phyloP scores from a whole-genome alignment of 306 rosid species.

The Prunus davidiana region DNA sequence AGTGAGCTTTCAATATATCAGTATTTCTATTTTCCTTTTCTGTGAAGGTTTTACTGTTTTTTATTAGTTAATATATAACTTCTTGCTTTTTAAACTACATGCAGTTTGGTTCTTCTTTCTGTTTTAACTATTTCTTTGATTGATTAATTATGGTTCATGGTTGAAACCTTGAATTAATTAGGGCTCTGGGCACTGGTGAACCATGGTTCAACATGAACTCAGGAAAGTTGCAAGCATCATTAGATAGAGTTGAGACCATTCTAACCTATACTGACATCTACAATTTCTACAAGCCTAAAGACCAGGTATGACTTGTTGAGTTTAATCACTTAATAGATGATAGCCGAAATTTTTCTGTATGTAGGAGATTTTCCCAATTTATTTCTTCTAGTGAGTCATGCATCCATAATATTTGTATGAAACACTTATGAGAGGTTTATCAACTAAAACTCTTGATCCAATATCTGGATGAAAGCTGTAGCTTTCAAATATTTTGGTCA shows the following conservation, averaged over 20 bases:
- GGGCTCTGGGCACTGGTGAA: constrained; percentile 86
- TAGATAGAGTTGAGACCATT: constrained; percentile 89
- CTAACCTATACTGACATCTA: constrained; percentile 56
- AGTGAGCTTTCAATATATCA: neutral
- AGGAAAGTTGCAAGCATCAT: constrained; percentile 77
- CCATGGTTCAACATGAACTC: constrained; percentile 89
- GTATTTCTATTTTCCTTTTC: neutral
- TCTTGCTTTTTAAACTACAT: neutral
- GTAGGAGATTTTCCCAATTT: no score
- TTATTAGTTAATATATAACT: neutral
- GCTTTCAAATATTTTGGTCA: no score
- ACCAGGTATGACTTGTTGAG: constrained; percentile 28
- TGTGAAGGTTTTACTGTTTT: neutral
- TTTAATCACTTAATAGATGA: neutral
- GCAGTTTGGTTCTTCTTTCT: neutral
- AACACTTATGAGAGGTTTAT: no score
- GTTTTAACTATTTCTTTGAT: neutral
- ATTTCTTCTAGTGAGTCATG: no score
- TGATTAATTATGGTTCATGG: neutral
- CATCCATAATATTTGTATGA: no score
- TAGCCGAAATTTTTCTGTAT: neutral
- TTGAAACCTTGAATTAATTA: constrained; percentile 25
- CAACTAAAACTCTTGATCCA: no score
- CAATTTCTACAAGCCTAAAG: constrained; percentile 18
- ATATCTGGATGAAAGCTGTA: no score